These are phyloP conservation scores for Pyrus bretschneideri DNA, from an alignment of 306 rosid species.

Conservation along the genomic window DNA sequence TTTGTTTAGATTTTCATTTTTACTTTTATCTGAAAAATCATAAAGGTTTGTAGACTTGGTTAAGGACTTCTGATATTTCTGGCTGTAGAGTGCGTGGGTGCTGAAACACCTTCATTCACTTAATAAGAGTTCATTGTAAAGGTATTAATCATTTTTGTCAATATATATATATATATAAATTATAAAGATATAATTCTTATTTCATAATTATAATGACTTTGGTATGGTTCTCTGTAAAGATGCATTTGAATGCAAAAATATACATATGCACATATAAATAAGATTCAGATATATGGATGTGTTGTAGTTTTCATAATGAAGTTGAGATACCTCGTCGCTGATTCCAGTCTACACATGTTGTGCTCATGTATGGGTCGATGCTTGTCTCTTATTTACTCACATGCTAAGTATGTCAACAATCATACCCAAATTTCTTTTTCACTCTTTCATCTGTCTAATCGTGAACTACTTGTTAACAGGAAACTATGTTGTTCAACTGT, in stretches of 20 bases:
- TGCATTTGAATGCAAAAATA: not conserved
- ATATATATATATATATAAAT: too few relatives aligned
- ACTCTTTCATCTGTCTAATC: not conserved
- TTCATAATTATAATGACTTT: not conserved
- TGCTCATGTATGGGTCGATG: not conserved
- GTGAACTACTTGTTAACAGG: conserved; percentile 45
- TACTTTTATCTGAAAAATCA: not conserved
- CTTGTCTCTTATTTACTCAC: not conserved
- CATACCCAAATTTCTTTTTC: not conserved
- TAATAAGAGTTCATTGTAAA: not conserved
- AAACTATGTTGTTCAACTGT: conserved; percentile 65
- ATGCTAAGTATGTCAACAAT: not conserved
- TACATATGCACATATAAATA: not conserved
- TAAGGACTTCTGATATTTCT: not conserved
- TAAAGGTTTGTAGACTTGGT: not conserved
- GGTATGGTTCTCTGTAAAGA: not conserved
- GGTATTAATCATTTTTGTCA: not conserved
- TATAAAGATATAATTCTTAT: not conserved
- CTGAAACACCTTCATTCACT: not conserved
- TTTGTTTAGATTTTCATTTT: not conserved
- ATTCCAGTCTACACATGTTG: not conserved
- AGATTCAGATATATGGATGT: not conserved
- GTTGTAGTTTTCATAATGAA: not conserved
- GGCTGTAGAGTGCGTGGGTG: not conserved
- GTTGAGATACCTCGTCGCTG: not conserved